A percentile compares a stretch with the other conserved stretches of the same genome.
These are phyloP conservation scores for Xylaria longipes DNA, from an alignment of 495 filamentous ascomycete species.

Conservation along the genomic window DNA sequence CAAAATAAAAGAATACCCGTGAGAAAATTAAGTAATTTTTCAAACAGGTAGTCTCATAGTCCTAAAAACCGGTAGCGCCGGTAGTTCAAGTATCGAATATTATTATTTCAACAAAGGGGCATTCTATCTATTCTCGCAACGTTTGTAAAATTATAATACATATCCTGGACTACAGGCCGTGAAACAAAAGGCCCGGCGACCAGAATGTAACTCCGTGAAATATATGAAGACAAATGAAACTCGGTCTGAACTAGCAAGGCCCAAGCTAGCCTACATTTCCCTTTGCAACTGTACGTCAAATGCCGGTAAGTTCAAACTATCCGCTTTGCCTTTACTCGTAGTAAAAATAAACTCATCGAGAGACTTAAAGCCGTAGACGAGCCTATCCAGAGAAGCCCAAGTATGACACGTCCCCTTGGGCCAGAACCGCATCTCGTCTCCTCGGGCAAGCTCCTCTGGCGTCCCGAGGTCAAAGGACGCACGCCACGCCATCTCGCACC, in stretches of 20 bases:
- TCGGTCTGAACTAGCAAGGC: too few relatives aligned
- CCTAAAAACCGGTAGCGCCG: too few relatives aligned
- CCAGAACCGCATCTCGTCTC: constrained; percentile 37
- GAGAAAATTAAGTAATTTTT: too few relatives aligned
- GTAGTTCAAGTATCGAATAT: too few relatives aligned
- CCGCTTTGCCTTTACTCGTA: not conserved
- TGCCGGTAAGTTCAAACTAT: not conserved
- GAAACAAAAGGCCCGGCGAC: too few relatives aligned
- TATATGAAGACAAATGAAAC: not conserved
- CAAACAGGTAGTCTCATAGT: too few relatives aligned
- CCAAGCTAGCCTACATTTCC: not conserved
- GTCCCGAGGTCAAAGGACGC: constrained; percentile 37
- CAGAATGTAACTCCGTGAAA: not conserved
- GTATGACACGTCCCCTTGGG: constrained; percentile 38
- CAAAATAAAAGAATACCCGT: too few relatives aligned
- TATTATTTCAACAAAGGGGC: too few relatives aligned
- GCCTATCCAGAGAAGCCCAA: constrained; percentile 44
- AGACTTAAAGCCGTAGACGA: constrained; percentile 40
- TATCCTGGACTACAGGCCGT: too few relatives aligned
- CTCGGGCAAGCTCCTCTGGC: constrained; percentile 30
- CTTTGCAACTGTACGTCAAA: not conserved
- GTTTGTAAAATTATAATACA: too few relatives aligned
- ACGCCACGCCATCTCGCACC: constrained; percentile 38
- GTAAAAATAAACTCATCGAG: constrained; percentile 38
- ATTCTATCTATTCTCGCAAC: too few relatives aligned